Evolutionary conservation across 75 land plant genomes (phyloP).

Genomic region (Adiantum capillusveneris): DNA sequence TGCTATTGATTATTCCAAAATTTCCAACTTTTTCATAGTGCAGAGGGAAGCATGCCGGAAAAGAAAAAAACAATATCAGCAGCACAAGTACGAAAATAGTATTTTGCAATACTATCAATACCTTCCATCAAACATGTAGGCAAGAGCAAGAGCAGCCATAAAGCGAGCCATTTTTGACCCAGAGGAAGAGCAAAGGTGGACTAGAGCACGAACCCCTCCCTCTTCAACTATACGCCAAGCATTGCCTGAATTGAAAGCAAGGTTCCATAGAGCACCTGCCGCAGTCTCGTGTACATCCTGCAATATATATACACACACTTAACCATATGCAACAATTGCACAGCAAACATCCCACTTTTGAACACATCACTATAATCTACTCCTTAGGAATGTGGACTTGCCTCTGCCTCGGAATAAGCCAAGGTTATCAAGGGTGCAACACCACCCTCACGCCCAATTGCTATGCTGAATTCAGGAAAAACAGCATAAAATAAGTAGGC

Average conservation of each 20-base stretch:
- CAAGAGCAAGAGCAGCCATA: slow-evolving; percentile 96
- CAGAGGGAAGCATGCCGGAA: too few relatives aligned
- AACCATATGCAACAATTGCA: too few relatives aligned
- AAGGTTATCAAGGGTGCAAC: slow-evolving; percentile 85
- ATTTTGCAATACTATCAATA: slow-evolving; percentile 9
- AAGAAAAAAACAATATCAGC: too few relatives aligned
- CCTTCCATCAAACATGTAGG: slow-evolving; percentile 99
- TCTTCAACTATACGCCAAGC: slow-evolving; percentile 94
- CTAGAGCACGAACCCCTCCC: slow-evolving; percentile 89
- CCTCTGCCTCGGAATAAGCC: slow-evolving; percentile 84
- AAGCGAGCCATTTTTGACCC: slow-evolving; percentile 96
- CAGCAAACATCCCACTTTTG: too few relatives aligned
- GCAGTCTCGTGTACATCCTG: slow-evolving; percentile 99
- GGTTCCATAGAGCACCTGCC: slow-evolving; percentile 98
- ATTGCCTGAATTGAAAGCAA: slow-evolving; percentile 95
- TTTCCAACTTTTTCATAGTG: too few relatives aligned
- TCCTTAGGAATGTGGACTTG: too few relatives aligned
- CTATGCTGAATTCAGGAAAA: slow-evolving; percentile 50
- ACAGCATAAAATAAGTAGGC: too few relatives aligned
- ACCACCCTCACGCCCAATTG: slow-evolving; percentile 96
- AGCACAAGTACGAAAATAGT: too few relatives aligned
- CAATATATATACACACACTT: too few relatives aligned
- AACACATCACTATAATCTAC: too few relatives aligned
- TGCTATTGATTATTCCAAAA: too few relatives aligned
- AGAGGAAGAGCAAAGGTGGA: slow-evolving; percentile 84